phyloP scores from a whole-genome alignment of 768 basidiomycete species.

The Boletus sp. region DNA sequence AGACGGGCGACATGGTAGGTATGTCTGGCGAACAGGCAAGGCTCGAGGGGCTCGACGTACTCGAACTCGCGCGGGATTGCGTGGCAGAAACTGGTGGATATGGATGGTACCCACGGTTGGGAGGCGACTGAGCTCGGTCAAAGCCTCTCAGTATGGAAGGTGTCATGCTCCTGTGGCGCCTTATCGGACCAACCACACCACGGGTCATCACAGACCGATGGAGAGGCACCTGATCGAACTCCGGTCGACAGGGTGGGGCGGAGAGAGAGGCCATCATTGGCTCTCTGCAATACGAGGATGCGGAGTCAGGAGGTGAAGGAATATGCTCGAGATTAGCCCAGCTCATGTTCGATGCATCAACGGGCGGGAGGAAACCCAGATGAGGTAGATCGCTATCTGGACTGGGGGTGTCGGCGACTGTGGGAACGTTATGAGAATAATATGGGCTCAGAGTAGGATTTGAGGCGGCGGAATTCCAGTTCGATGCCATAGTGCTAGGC shows the following conservation, averaged over 20 bases:
- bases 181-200: conserved; percentile 53
- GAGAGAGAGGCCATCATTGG: conserved; percentile 46
- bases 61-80: conserved; percentile 30
- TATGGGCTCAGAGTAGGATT: conserved; percentile 22
- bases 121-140: conserved; percentile 46
- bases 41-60: conserved; percentile 30
- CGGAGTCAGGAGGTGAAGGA: conserved; percentile 21
- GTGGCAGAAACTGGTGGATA: conserved; percentile 37
- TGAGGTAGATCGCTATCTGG: conserved; percentile 19
- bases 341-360: conserved; percentile 24
- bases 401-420: conserved; percentile 16
- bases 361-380: conserved; percentile 18
- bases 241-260: conserved; percentile 65
- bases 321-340: conserved; percentile 22
- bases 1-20: conserved; percentile 18
- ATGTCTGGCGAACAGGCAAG: conserved; percentile 29
- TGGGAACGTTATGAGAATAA: conserved; percentile 17
- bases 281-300: conserved; percentile 35
- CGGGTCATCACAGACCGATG: conserved; percentile 24
- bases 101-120: conserved; percentile 53
- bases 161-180: conserved; percentile 75
- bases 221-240: conserved; percentile 50
- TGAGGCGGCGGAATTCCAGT: conserved; percentile 12
- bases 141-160: conserved; percentile 56
- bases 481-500: conserved; percentile 16